phyloP scores from a whole-genome alignment of 208 protist species.

The Naegleria lovaniensis region DNA sequence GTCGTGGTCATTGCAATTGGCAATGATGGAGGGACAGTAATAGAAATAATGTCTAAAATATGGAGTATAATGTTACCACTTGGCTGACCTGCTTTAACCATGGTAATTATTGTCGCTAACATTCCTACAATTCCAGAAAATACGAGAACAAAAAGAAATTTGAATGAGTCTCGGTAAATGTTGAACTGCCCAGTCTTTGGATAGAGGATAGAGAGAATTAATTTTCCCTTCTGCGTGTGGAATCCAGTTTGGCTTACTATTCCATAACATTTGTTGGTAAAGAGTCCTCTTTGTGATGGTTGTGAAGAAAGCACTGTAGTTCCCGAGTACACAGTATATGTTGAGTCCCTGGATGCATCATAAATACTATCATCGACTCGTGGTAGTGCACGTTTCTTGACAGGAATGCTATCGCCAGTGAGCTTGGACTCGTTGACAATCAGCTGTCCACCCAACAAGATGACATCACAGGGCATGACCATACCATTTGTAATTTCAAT shows the following conservation, averaged over 20 bases:
- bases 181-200: slow-evolving; percentile 47
- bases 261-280: not conserved
- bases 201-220: slow-evolving; percentile 48
- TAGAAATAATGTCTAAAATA: slow-evolving; percentile 38
- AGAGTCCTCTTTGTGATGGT: not conserved
- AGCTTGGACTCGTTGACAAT: slow-evolving; percentile 54
- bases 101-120: not conserved
- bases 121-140: slow-evolving; percentile 41
- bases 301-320: slow-evolving; percentile 40
- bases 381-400: slow-evolving; percentile 42
- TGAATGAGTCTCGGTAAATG: slow-evolving; percentile 51
- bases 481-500: slow-evolving; percentile 21
- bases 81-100: not conserved
- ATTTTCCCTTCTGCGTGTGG: slow-evolving; percentile 47
- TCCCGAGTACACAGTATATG: slow-evolving; percentile 40
- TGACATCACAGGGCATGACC: slow-evolving; percentile 48
- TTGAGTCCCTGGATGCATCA: not conserved
- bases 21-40: slow-evolving; percentile 52
- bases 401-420: slow-evolving; percentile 53
- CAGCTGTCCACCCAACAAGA: slow-evolving; percentile 41
- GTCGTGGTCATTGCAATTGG: slow-evolving; percentile 58
- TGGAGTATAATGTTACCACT: slow-evolving; percentile 5
- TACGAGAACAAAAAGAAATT: slow-evolving; percentile 44
- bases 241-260: slow-evolving; percentile 49
- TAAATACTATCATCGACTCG: not conserved